Percentiles rank a stretch among this genome's conserved stretches.
phyloP scores from a whole-genome alignment of 2,329 filamentous ascomycete genomes.

The Raffaelea ambrosiae region DNA sequence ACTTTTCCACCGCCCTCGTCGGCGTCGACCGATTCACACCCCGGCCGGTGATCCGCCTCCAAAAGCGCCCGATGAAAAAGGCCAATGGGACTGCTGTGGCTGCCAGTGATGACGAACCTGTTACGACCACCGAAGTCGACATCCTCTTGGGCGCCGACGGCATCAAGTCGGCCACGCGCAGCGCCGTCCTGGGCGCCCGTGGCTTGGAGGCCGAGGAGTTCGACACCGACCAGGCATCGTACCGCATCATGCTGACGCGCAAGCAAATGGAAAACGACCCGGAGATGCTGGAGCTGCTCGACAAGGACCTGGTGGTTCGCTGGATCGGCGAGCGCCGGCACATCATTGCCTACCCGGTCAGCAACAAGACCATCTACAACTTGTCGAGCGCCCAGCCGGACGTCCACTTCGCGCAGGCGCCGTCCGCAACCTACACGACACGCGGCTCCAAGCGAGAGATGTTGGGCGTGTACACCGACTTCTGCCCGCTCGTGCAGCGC shows the following conservation, averaged over 20 bases:
- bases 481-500: slow-evolving; percentile 49
- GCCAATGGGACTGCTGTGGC: neutral
- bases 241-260: slow-evolving; percentile 68
- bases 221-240: slow-evolving; percentile 68
- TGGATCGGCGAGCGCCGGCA: slow-evolving; percentile 71
- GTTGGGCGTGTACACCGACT: slow-evolving; percentile 53
- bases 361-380: slow-evolving; percentile 57
- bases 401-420: slow-evolving; percentile 48
- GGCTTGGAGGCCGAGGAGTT: slow-evolving; percentile 46
- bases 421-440: slow-evolving; percentile 54
- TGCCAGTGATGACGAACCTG: slow-evolving; percentile 13
- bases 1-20: slow-evolving; percentile 51
- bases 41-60: slow-evolving; percentile 49
- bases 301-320: slow-evolving; percentile 58
- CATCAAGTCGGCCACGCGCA: slow-evolving; percentile 42
- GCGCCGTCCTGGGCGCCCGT: slow-evolving; percentile 44
- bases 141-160: slow-evolving; percentile 47
- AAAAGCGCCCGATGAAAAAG: slow-evolving; percentile 32
- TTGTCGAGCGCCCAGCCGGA: slow-evolving; percentile 56
- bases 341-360: slow-evolving; percentile 70
- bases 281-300: slow-evolving; percentile 58
- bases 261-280: slow-evolving; percentile 58
- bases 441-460: slow-evolving; percentile 52
- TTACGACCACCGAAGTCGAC: slow-evolving; percentile 39
- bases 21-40: slow-evolving; percentile 51